Conservation (phyloP, 257 asterid species). For the Solanum lignicaule region DNA sequence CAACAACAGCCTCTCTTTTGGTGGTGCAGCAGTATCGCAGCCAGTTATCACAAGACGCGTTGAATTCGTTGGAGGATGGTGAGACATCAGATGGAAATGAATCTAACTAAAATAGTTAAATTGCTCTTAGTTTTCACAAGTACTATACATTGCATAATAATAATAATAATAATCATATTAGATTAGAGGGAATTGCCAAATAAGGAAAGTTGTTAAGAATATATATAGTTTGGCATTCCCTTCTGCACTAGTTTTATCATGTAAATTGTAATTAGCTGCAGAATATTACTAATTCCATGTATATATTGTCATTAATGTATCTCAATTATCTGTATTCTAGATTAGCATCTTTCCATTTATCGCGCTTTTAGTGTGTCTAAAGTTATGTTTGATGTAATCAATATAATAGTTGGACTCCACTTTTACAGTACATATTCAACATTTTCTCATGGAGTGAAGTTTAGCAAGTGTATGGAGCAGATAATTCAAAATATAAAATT, state of each 20-base stretch:
- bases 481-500: background rate
- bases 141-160: background rate
- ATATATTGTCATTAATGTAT: background rate
- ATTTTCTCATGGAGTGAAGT: background rate
- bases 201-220: background rate
- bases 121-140: background rate
- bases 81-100: slow-evolving; percentile 18
- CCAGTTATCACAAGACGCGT: slow-evolving; percentile 20
- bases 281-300: background rate
- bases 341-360: background rate
- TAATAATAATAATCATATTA: background rate
- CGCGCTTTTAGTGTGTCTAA: too few relatives aligned
- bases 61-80: slow-evolving; percentile 31
- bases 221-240: background rate
- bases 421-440: background rate
- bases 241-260: background rate
- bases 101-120: background rate
- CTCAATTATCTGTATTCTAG: background rate
- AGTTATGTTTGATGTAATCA: background rate
- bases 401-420: background rate
- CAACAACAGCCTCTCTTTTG: slow-evolving; percentile 41
- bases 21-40: slow-evolving; percentile 61
- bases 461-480: background rate
- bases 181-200: background rate
- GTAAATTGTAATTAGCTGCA: background rate